Base-by-base conservation (phyloP, 768 basidiomycete species). In the Boletus rubropictus region DNA sequence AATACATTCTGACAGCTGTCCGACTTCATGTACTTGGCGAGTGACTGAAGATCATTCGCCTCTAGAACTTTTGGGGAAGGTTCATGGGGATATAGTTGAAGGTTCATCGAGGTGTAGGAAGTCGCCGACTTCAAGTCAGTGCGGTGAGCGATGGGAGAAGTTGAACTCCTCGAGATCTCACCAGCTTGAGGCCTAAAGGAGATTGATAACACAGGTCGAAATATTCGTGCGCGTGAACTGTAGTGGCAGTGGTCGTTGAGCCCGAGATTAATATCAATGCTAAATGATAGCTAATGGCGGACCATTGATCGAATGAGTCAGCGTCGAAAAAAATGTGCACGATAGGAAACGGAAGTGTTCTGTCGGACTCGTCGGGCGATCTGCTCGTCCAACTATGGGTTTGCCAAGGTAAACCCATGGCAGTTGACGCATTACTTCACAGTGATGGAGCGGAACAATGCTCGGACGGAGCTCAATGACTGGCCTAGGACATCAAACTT, bases 1-100 rank as follows among this genome's bases (percentile, higher is more conserved):
- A 82, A 79, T 11, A 90, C 70, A 20, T 80, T 83, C 52, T 73
- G 77, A 68, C 87, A 89, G 48, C 72, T 65, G 27, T 78, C 70
- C 1, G 85, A 85, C 50, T 80, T 71, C 52, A 89, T 84, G 65
- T 84, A 86, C 49, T 81, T 73, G 4, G 80, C 84, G 9, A 89
- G 64, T 1, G 70, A 68, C 9, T 65, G 56, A 8, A 78, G 52
- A 44, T 78, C 73, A 35, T 63, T 61, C 14, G 38, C 66, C 14
- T 69, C 62, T 10, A 73, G 60, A n/a, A 52, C 36, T 24, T 44
- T 63, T 17, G 51, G 46, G 17, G 50, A 39, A 31, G 1, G 15
- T 8, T 63, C 46, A 12, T 31, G 25, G 2, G 46, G 17, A 39
- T 42, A 42, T 7, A 8, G 32, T 20, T 25, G 52, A 37, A 41